Conservation (phyloP, 495 filamentous ascomycete species). For the Thermothielavioides terrestris region DNA sequence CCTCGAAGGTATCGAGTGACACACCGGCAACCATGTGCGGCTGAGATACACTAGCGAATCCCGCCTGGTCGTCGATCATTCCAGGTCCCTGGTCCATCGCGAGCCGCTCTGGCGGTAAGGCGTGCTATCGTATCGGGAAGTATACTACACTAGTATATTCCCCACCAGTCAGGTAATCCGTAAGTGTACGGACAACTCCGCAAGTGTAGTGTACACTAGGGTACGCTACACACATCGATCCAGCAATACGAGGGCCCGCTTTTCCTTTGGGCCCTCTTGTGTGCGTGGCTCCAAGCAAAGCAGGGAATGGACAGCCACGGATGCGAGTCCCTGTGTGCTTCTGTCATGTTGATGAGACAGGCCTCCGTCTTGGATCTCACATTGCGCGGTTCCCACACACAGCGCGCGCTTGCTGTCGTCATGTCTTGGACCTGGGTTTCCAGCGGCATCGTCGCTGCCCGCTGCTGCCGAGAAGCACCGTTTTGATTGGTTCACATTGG, state of each 20-base stretch:
- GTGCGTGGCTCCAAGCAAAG: constrained; percentile 13
- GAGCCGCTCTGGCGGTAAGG: constrained; percentile 6
- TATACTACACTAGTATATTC: too few species aligned
- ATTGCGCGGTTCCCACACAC: background rate
- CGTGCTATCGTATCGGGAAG: background rate
- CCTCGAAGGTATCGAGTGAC: constrained; percentile 1
- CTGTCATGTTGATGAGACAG: constrained; percentile 5
- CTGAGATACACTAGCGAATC: background rate
- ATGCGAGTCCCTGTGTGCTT: background rate
- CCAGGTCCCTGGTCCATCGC: background rate
- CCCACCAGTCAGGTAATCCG: too few species aligned
- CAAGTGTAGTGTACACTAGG: too few species aligned
- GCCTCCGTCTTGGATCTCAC: background rate
- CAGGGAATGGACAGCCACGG: background rate
- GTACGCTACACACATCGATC: too few species aligned
- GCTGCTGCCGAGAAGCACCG: background rate
- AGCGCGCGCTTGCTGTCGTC: background rate
- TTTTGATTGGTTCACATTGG: background rate
- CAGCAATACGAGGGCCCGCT: constrained; percentile 13
- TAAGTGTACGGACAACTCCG: too few species aligned
- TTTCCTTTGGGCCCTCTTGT: background rate
- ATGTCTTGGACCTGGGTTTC: background rate
- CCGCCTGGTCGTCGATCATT: constrained; percentile 1
- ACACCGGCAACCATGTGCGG: background rate
- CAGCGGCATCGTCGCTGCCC: background rate